These are phyloP conservation scores for Pleurostoma richardsiae DNA, from an alignment of 2,329 filamentous ascomycete species.

Conservation along the genomic window DNA sequence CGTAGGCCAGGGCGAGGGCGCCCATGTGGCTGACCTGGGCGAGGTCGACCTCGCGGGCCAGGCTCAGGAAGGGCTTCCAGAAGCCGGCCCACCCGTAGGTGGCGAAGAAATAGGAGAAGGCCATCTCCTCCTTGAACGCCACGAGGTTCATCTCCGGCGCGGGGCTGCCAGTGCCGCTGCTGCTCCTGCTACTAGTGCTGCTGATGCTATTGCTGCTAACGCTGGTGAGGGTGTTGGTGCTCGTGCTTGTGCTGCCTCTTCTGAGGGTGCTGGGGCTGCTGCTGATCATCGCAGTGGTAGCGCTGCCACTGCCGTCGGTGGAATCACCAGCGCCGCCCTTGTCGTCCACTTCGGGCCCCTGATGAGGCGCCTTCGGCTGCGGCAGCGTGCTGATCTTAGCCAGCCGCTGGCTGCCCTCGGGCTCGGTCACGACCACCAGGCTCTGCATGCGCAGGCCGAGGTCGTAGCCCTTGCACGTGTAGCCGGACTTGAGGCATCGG, in stretches of 20 bases:
- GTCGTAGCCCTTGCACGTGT: slow-evolving; percentile 17
- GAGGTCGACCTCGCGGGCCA: slow-evolving; percentile 9
- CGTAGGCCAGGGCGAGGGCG: slow-evolving; percentile 10
- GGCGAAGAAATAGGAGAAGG: slow-evolving; percentile 19
- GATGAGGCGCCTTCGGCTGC: neutral
- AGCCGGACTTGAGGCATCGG: slow-evolving; percentile 15
- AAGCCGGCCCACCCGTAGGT: slow-evolving; percentile 21
- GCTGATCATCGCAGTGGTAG: neutral
- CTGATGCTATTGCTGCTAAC: neutral
- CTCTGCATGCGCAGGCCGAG: slow-evolving; percentile 18
- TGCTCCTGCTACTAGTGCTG: neutral
- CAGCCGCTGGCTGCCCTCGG: slow-evolving; percentile 14
- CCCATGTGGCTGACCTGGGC: slow-evolving; percentile 11
- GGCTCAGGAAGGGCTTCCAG: slow-evolving; percentile 18
- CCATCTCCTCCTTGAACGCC: slow-evolving; percentile 18
- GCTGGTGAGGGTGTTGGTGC: neutral
- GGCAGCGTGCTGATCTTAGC: slow-evolving; percentile 8
- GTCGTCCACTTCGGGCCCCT: too few species aligned
- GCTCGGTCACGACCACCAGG: slow-evolving; percentile 14
- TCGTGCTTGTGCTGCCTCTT: neutral
- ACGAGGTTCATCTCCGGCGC: slow-evolving; percentile 12
- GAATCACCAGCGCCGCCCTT: too few species aligned
- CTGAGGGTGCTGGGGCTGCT: neutral
- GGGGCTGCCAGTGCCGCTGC: neutral
- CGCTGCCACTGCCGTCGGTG: neutral